phyloP scores from a whole-genome alignment of 2,329 filamentous ascomycete species.

The Aureobasidium uvarum region DNA sequence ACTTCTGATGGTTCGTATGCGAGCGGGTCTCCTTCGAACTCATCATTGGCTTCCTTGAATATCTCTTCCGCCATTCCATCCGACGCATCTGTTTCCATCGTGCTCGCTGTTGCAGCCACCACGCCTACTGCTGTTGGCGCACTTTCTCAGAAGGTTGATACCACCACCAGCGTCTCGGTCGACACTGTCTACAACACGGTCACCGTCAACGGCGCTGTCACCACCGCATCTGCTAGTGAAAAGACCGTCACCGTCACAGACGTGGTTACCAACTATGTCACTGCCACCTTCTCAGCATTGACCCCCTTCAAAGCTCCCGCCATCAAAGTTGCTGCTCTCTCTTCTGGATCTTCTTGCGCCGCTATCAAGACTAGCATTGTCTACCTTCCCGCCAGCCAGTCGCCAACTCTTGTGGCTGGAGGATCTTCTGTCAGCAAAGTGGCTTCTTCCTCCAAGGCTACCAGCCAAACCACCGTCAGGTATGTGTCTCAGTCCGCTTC shows the following conservation, averaged over 20 bases:
- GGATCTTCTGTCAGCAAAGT: constrained; percentile 8
- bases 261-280: constrained; percentile 24
- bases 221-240: constrained; percentile 25
- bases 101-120: constrained; percentile 1
- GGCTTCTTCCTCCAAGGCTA: not conserved
- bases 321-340: not conserved
- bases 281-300: constrained; percentile 26
- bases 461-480: constrained; percentile 13
- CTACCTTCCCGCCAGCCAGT: constrained; percentile 16
- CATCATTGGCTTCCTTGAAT: not conserved
- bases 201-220: constrained; percentile 23
- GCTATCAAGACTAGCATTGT: constrained; percentile 24
- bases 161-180: constrained; percentile 27
- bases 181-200: constrained; percentile 28
- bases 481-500: constrained; percentile 10
- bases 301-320: constrained; percentile 15
- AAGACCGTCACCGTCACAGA: constrained; percentile 27
- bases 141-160: constrained; percentile 22
- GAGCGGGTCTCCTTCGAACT: constrained; percentile 24
- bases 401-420: constrained; percentile 20
- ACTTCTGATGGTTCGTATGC: constrained; percentile 14
- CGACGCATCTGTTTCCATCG: constrained; percentile 3
- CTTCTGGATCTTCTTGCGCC: constrained; percentile 10
- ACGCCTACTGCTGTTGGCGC: constrained; percentile 24
- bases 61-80: not conserved